Evolutionary conservation across 352 stramenopile species (phyloP).

Genomic region (Globisporangium nodosum): DNA sequence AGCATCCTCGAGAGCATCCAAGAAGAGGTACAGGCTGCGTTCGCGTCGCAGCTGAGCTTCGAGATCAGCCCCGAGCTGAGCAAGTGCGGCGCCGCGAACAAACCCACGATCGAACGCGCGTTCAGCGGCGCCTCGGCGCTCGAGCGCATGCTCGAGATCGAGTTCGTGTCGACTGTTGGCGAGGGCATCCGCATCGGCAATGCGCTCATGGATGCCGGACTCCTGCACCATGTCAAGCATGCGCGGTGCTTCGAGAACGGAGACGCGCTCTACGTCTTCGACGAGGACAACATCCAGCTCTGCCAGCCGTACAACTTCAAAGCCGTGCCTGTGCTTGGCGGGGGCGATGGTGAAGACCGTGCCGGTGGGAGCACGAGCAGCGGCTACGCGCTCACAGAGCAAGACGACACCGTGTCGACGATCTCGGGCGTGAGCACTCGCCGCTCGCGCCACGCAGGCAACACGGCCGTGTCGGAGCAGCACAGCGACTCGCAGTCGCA

Average conservation of each 20-base stretch:
- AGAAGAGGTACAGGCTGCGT: constrained; percentile 13
- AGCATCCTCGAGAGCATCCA: constrained; percentile 21
- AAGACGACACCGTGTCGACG: not conserved
- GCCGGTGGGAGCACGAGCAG: constrained; percentile 10
- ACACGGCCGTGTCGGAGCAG: not conserved
- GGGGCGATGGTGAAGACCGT: not conserved
- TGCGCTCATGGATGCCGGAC: constrained; percentile 38
- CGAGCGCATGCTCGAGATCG: constrained; percentile 20
- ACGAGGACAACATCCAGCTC: constrained; percentile 19
- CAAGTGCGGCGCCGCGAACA: not conserved
- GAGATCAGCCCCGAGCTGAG: constrained; percentile 4
- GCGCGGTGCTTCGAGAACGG: constrained; percentile 14
- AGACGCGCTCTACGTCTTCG: constrained; percentile 18
- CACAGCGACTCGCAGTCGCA: constrained; percentile 1
- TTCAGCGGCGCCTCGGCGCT: constrained; percentile 7
- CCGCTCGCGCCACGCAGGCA: not conserved
- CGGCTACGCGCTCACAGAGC: constrained; percentile 20
- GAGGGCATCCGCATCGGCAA: constrained; percentile 42
- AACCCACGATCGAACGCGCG: not conserved
- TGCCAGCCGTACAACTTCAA: constrained; percentile 13
- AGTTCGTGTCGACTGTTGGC: constrained; percentile 12
- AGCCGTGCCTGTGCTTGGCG: constrained; percentile 5
- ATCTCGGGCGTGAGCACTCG: not conserved
- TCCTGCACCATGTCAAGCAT: constrained; percentile 43
- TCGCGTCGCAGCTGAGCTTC: constrained; percentile 5